Base-by-base conservation (phyloP, 345 rosid genomes). In the Salix arbutifolia region DNA sequence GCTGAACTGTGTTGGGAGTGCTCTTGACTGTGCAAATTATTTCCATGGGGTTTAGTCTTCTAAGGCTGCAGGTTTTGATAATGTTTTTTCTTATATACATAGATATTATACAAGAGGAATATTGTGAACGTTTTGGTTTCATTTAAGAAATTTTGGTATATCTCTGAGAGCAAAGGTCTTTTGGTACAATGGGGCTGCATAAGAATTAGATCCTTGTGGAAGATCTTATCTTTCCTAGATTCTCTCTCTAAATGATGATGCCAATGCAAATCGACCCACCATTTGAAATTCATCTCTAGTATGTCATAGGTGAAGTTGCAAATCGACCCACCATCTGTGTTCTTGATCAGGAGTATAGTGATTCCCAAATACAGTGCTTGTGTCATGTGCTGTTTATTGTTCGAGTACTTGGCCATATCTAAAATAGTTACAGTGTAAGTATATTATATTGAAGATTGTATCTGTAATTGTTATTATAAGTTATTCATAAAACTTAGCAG, bases 121-220 rank as follows among this genome's bases (percentile, higher is more conserved):
- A 56, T n/a, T 56, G 62, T 56, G 26, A 56, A 56, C 9, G 62
- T 21, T 44, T 44, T n/a, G 9, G 62, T 56, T 56, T n/a, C 62
- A 56, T 56, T 56, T n/a, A 56, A 56, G 13, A 56, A 56, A 56
- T n/a, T n/a, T 56, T 56, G 62, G 26, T n/a, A n/a, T 12, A 56
- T n/a, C 62, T n/a, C n/a, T 1, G 13, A 56, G 62, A 25, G 6
- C 26, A 56, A 56, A 11, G 14, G 62, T 56, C 21, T 40, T 40
- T 26, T 6, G 7, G 28, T 75, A 65, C 21, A 71, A 25, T 28
- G 5, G 46, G 46, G 38, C 46, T 67, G 37, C 13, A 31, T n/a
- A 12, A 74, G 61, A 25, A 50, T 48, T 48, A n/a, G 71, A 74
- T 65, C 19, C 70, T 65, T 65, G 50, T n/a, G 64, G 62, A 25